Percentiles rank a stretch among this genome's conserved stretches.
Evolutionary conservation across 1,284 basidiomycete genomes (phyloP).

Genomic region (Takashimella tepidaria): DNA sequence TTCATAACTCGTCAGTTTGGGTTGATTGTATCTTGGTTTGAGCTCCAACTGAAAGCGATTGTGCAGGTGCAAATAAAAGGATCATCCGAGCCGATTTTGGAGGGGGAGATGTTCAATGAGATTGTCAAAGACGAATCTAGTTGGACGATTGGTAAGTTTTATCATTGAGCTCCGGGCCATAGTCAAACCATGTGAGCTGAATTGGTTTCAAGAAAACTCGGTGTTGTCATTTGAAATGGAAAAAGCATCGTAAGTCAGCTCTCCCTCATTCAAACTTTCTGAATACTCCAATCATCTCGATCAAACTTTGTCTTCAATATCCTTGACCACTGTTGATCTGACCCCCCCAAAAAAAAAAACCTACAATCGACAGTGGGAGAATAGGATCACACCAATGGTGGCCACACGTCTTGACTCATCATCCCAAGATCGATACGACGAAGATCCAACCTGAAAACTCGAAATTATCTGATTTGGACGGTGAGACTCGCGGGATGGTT

Average conservation of each 20-base stretch:
- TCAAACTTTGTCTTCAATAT: not conserved
- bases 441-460: conserved; percentile 96
- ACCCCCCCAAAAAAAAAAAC: too few relatives aligned
- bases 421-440: conserved; percentile 93
- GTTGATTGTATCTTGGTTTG: not conserved
- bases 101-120: conserved; percentile 88
- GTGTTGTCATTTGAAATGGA: conserved; percentile 46
- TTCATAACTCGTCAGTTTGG: too few relatives aligned
- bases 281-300: not conserved
- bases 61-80: conserved; percentile 71
- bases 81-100: conserved; percentile 66
- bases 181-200: too few relatives aligned
- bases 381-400: conserved; percentile 68
- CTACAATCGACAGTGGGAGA: conserved; percentile 50
- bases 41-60: not conserved
- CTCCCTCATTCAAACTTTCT: conserved; percentile 1
- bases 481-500: conserved; percentile 76
- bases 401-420: conserved; percentile 91
- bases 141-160: conserved; percentile 84
- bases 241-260: conserved; percentile 38
- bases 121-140: conserved; percentile 95
- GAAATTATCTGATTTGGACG: conserved; percentile 92
- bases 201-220: conserved; percentile 40
- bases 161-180: too few relatives aligned
- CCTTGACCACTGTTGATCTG: too few relatives aligned